A percentile compares a stretch with the other conserved stretches of the same genome.
These are phyloP conservation scores for Talaromyces marneffei DNA, from an alignment of 2,329 filamentous ascomycete genomes.

Conservation along the genomic window DNA sequence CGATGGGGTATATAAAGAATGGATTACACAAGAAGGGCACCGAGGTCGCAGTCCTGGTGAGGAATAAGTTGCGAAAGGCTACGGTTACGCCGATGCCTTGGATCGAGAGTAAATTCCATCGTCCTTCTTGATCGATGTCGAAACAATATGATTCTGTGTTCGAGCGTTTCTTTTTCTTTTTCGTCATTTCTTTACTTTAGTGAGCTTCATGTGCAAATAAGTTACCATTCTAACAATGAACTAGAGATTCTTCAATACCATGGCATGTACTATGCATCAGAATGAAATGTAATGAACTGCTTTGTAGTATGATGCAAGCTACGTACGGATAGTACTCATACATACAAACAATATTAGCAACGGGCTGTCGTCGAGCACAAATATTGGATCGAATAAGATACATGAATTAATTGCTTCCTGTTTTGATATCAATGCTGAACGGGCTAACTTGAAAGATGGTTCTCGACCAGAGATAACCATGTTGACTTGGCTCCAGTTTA, in stretches of 20 bases:
- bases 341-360: constrained; percentile 11
- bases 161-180: constrained; percentile 2
- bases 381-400: constrained; percentile 11
- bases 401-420: constrained; percentile 9
- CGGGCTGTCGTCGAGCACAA: not conserved
- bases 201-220: not conserved
- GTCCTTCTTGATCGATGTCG: constrained; percentile 18
- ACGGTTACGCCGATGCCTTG: constrained; percentile 86
- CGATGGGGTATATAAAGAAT: constrained; percentile 86
- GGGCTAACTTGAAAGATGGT: constrained; percentile 1
- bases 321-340: constrained; percentile 10
- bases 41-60: constrained; percentile 68
- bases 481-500: not conserved
- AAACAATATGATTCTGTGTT: not conserved
- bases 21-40: constrained; percentile 80
- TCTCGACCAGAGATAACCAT: not conserved
- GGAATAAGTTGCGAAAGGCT: constrained; percentile 69
- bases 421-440: not conserved
- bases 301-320: not conserved
- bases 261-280: not conserved
- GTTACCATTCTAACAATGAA: not conserved
- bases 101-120: constrained; percentile 69
- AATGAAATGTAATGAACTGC: not conserved
- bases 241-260: not conserved
- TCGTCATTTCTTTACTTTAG: not conserved